Conservation (phyloP, 768 basidiomycete genomes). For the Russula foetens region DNA sequence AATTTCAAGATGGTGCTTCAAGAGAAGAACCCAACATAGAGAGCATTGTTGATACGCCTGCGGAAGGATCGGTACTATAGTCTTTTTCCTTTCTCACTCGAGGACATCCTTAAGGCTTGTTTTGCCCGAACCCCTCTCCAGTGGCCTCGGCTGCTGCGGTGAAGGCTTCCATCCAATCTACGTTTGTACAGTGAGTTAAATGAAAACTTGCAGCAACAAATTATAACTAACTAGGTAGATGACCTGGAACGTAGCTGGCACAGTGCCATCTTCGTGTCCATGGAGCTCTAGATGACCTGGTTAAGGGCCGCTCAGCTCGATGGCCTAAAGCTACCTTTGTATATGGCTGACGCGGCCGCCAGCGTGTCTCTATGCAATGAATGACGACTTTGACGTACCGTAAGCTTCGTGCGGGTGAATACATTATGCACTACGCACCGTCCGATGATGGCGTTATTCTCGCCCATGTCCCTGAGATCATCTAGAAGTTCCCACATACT, state of each 20-base stretch:
- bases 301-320: not conserved
- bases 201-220: not conserved
- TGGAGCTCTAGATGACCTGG: conserved; percentile 54
- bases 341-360: conserved; percentile 86
- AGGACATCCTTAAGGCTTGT: conserved; percentile 57
- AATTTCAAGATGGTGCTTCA: conserved; percentile 52
- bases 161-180: conserved; percentile 84
- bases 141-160: conserved; percentile 54
- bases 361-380: conserved; percentile 78
- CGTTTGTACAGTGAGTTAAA: not conserved
- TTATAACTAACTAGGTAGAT: conserved; percentile 75
- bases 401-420: not conserved
- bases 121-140: conserved; percentile 54
- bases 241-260: conserved; percentile 94
- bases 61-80: not conserved
- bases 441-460: conserved; percentile 84
- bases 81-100: conserved; percentile 20
- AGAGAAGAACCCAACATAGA: conserved; percentile 11
- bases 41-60: not conserved
- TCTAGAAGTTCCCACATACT: conserved; percentile 94
- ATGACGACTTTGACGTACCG: conserved; percentile 40
- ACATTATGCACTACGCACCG: conserved; percentile 38
- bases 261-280: conserved; percentile 70
- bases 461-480: conserved; percentile 95
- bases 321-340: conserved; percentile 56